These are phyloP conservation scores for Oehlia diaphana DNA, from an alignment of 192 early-diverging fungal genomes.

Conservation along the genomic window DNA sequence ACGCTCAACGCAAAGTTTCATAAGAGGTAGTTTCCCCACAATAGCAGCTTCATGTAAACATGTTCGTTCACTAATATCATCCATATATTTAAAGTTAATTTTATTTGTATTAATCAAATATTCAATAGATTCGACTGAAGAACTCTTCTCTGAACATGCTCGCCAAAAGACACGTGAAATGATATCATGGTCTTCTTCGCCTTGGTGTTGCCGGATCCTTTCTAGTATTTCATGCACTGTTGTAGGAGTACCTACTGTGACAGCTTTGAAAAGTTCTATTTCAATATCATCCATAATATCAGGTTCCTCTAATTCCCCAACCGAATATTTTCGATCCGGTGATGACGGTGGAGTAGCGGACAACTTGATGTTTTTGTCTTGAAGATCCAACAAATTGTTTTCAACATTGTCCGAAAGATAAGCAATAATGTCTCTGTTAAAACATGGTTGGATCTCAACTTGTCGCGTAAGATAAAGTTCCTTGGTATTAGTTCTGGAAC, in stretches of 20 bases:
- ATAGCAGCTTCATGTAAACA: conserved; percentile 90
- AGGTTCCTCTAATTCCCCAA: conserved; percentile 32
- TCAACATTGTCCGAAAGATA: conserved; percentile 87
- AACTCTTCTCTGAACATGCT: conserved; percentile 55
- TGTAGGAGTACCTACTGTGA: conserved; percentile 45
- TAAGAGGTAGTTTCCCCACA: conserved; percentile 67
- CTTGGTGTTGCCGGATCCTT: conserved; percentile 45
- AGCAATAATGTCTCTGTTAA: conserved; percentile 90
- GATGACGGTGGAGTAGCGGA: conserved; percentile 35
- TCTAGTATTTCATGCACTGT: conserved; percentile 53
- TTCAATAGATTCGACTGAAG: conserved; percentile 52
- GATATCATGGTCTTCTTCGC: conserved; percentile 55
- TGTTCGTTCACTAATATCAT: conserved; percentile 93
- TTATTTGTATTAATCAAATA: conserved; percentile 63
- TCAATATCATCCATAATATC: conserved; percentile 61
- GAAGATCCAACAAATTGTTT: conserved; percentile 75
- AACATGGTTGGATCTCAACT: conserved; percentile 97
- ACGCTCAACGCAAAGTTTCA: conserved; percentile 58
- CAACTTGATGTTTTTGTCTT: conserved; percentile 51
- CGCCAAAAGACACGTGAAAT: conserved; percentile 77
- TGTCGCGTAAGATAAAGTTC: conserved; percentile 97
- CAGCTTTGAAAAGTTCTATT: conserved; percentile 56
- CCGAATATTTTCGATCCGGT: conserved; percentile 33
- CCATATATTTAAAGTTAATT: conserved; percentile 79
- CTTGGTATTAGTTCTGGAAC: conserved; percentile 95